Conservation (phyloP, 1,284 basidiomycete species). For the Takashimella koratensis region DNA sequence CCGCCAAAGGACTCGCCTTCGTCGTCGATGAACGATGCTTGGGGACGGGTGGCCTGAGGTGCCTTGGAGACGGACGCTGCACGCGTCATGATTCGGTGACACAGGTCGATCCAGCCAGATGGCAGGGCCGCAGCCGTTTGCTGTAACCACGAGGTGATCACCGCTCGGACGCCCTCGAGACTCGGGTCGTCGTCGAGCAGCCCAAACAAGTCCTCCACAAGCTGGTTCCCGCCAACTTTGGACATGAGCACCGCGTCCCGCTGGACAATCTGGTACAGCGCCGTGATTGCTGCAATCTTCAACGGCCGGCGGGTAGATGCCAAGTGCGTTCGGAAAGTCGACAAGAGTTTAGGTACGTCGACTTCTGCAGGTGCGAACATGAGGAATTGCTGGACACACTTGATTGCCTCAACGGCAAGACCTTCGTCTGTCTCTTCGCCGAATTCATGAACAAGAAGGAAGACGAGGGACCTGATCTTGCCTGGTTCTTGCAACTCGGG, state of each 20-base stretch:
- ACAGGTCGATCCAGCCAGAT: conserved; percentile 96
- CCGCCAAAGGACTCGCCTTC: conserved; percentile 82
- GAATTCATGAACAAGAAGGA: conserved; percentile 83
- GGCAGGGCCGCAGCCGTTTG: conserved; percentile 92
- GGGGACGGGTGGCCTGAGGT: conserved; percentile 43
- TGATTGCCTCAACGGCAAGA: conserved; percentile 87
- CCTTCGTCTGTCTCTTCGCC: conserved; percentile 81
- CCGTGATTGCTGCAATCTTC: conserved; percentile 91
- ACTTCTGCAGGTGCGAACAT: conserved; percentile 88
- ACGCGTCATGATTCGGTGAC: conserved; percentile 84
- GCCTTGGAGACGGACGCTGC: conserved; percentile 27
- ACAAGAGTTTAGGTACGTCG: conserved; percentile 71
- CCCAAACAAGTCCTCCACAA: conserved; percentile 92
- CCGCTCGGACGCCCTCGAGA: conserved; percentile 88
- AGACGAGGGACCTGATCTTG: conserved; percentile 72
- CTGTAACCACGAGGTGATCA: conserved; percentile 91
- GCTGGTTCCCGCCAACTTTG: conserved; percentile 83
- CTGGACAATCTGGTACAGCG: conserved; percentile 94
- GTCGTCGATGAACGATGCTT: conserved; percentile 69
- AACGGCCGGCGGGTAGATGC: conserved; percentile 74
- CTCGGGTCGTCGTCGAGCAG: conserved; percentile 89
- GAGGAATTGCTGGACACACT: conserved; percentile 91
- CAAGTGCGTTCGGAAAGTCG: conserved; percentile 68
- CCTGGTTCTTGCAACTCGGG: conserved; percentile 90
- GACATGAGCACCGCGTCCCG: conserved; percentile 90